phyloP scores from a whole-genome alignment of 202 grass and related monocot genomes.

The Alloteropsis angusta region DNA sequence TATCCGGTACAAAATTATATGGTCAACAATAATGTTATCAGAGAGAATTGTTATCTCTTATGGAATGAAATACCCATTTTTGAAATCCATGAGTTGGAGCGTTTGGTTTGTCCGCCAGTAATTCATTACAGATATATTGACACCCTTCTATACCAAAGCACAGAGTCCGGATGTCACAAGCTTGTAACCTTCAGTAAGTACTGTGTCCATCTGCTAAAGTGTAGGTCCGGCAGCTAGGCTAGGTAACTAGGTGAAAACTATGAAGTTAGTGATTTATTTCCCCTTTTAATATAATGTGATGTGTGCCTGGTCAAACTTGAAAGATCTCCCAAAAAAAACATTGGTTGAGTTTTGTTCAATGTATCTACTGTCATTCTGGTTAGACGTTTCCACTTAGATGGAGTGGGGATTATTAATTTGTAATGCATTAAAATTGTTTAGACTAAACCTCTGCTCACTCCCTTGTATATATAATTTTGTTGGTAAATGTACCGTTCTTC shows the following conservation, averaged over 20 bases:
- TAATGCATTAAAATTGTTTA: background rate
- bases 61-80: constrained; percentile 21
- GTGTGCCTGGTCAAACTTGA: constrained; percentile 15
- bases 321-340: background rate
- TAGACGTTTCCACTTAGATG: background rate
- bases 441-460: constrained; percentile 13
- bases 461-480: background rate
- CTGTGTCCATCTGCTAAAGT: constrained; percentile 40
- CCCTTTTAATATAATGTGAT: constrained; percentile 20
- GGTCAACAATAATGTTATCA: constrained; percentile 14
- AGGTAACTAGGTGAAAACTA: constrained; percentile 31
- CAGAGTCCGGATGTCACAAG: constrained; percentile 51
- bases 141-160: constrained; percentile 46
- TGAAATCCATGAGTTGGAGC: constrained; percentile 30
- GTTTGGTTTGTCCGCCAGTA: constrained; percentile 49
- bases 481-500: constrained; percentile 14
- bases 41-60: constrained; percentile 7
- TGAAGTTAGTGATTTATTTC: constrained; percentile 20
- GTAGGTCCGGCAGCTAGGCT: constrained; percentile 22
- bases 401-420: background rate
- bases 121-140: constrained; percentile 51
- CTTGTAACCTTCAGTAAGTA: constrained; percentile 55
- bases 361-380: background rate
- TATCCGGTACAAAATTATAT: constrained; percentile 13
- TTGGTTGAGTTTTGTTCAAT: constrained; percentile 1